These are phyloP conservation scores for Serendipita sp. DNA, from an alignment of 768 basidiomycete species.

Conservation along the genomic window DNA sequence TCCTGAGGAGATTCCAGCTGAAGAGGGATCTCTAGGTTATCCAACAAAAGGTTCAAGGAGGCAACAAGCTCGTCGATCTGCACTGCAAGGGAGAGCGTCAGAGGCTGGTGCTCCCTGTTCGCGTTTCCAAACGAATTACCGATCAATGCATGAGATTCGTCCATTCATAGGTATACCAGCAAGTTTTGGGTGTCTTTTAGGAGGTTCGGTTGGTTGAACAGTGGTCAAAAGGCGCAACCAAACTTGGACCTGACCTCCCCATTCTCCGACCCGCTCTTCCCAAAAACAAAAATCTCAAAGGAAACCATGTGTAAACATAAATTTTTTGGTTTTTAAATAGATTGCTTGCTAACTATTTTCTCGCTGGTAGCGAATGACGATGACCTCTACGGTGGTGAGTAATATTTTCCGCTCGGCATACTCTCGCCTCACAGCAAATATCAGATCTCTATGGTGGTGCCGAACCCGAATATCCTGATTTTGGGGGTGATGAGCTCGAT, in stretches of 20 bases:
- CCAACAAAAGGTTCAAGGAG: neutral
- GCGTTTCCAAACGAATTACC: no score
- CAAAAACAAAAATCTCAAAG: neutral
- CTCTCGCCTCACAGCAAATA: neutral
- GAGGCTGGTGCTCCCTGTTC: neutral
- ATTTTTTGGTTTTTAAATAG: neutral
- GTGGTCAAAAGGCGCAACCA: neutral
- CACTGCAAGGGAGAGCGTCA: neutral
- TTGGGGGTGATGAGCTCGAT: conserved; percentile 20
- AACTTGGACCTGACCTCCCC: neutral
- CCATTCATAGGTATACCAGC: neutral
- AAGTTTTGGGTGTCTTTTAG: neutral
- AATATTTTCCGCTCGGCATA: neutral
- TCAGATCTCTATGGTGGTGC: conserved; percentile 53
- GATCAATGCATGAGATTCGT: neutral
- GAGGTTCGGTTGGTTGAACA: neutral
- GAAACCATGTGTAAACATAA: neutral
- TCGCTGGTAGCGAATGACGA: conserved; percentile 66
- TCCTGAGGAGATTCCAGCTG: conserved; percentile 35
- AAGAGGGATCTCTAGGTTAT: neutral
- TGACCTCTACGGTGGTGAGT: conserved; percentile 74
- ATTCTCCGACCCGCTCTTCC: neutral
- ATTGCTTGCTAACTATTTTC: neutral
- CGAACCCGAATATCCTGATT: conserved; percentile 42
- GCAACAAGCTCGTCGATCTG: neutral